Base-by-base conservation (phyloP, 179 eudicot species). In the Beta macrorhiza region DNA sequence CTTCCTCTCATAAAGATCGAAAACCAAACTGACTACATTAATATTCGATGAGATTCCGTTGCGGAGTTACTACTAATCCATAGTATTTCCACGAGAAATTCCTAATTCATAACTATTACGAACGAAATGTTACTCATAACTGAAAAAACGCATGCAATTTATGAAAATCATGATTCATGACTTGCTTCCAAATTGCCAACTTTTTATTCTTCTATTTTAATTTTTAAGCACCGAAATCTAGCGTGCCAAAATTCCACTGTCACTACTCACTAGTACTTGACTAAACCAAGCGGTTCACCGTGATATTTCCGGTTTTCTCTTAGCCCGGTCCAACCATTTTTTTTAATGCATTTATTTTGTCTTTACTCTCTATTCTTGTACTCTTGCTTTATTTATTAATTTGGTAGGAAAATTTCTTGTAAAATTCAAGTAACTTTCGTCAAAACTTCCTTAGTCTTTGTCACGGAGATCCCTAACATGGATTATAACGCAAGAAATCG, bases 401-500 rank as follows among this genome's bases (percentile, higher is more conserved):
- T 49, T 4, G 4, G 59, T 72, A 16, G 47, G 19, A 22, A 72
- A 44, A n/a, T 47, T 22, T 72, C 15, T 32, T 53, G 47, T 9
- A 53, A 67, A 29, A 15, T 45, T 4, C 29, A 16, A 53, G 69
- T 16, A 25, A 69, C 45, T 82, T 76, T 59, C 77, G 13, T 76
- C 76, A 49, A 76, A 69, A 6, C 37, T 76, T 82, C 72, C 80
- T 15, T 25, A 9, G 67, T 77, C 80, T 12, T 25, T 69, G 10
- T 82, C 52, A 68, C 47, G 5, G 7, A 75, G 47, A 55, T 73
- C 49, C 10, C 9, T 62, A 22, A 72, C 52, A 62, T 56, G 45
- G 78, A 53, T 76, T 49, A 71, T 76, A 51, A 59, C 71, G 29
- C 77, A 77, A 82, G 72, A 71, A 77, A 76, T 3, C 2, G 6